Percentiles rank a stretch among this genome's conserved stretches.
phyloP scores from a whole-genome alignment of 1,284 basidiomycete species.

The Neonothopanus nambi region DNA sequence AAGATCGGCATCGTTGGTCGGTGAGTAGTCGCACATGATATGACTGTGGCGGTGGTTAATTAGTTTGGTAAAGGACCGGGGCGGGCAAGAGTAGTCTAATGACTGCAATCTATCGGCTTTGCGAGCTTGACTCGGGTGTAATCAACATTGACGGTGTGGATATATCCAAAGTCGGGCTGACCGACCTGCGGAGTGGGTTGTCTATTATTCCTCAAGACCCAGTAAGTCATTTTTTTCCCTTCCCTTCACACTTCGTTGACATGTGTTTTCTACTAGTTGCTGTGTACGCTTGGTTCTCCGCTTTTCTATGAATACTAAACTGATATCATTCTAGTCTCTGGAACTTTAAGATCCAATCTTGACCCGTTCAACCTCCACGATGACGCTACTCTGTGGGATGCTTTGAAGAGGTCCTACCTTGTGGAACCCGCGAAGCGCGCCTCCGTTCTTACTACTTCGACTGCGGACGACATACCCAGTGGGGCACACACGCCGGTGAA shows the following conservation, averaged over 20 bases:
- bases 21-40: constrained; percentile 26
- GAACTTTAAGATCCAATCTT: constrained; percentile 79
- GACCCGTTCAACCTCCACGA: constrained; percentile 78
- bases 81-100: constrained; percentile 61
- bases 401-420: constrained; percentile 77
- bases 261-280: constrained; percentile 13
- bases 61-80: constrained; percentile 57
- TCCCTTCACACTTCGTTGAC: background rate
- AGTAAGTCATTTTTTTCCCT: constrained; percentile 41
- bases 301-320: too few species aligned
- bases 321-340: constrained; percentile 46
- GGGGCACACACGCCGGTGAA: constrained; percentile 45
- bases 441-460: constrained; percentile 2
- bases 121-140: constrained; percentile 66
- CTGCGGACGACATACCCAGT: constrained; percentile 25
- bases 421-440: constrained; percentile 47
- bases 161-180: constrained; percentile 66
- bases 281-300: constrained; percentile 2
- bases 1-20: constrained; percentile 88
- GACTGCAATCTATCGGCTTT: constrained; percentile 54
- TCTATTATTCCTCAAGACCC: constrained; percentile 92
- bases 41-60: background rate
- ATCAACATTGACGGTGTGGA: constrained; percentile 70
- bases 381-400: constrained; percentile 81
- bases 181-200: constrained; percentile 65